Conservation (phyloP, 805 yeast genomes). For the Sungouiella blattae region DNA sequence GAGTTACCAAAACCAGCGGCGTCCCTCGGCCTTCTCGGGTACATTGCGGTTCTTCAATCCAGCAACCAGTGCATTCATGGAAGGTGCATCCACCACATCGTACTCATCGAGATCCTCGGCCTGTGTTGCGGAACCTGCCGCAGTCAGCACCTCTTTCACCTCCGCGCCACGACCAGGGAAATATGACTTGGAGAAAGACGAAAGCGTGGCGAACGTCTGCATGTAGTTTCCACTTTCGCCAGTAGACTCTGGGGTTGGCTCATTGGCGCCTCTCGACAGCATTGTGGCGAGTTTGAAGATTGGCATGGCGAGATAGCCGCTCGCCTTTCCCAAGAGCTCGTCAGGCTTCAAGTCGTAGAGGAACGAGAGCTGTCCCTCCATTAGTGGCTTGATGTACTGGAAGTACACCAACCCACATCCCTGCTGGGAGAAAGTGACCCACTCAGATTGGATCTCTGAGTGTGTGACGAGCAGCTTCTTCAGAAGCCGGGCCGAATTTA, state of each 20-base stretch:
- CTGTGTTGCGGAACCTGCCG: slow-evolving; percentile 1
- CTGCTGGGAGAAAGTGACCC: slow-evolving; percentile 23
- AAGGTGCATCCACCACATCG: slow-evolving; percentile 41
- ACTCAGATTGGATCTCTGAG: slow-evolving; percentile 19
- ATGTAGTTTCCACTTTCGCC: not conserved
- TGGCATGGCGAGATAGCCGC: too few relatives aligned
- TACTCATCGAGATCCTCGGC: slow-evolving; percentile 30
- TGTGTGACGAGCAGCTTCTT: slow-evolving; percentile 9
- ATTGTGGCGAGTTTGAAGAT: too few relatives aligned
- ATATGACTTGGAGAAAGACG: slow-evolving; percentile 1
- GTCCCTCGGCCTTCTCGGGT: too few relatives aligned
- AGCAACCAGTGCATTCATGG: slow-evolving; percentile 1
- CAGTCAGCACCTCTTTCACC: not conserved
- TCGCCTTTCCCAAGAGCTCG: too few relatives aligned
- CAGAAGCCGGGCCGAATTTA: slow-evolving; percentile 32
- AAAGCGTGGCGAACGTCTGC: slow-evolving; percentile 2
- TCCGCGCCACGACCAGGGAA: not conserved
- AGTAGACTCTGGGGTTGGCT: too few relatives aligned
- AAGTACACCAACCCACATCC: slow-evolving; percentile 35
- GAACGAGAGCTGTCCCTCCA: slow-evolving; percentile 20
- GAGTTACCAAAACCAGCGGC: slow-evolving; percentile 5
- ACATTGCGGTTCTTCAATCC: too few relatives aligned
- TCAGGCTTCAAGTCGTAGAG: too few relatives aligned
- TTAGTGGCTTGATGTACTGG: slow-evolving; percentile 24
- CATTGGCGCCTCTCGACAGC: too few relatives aligned